These are phyloP conservation scores for Cephaloascus albidus DNA, from an alignment of 805 yeast species.

Conservation along the genomic window DNA sequence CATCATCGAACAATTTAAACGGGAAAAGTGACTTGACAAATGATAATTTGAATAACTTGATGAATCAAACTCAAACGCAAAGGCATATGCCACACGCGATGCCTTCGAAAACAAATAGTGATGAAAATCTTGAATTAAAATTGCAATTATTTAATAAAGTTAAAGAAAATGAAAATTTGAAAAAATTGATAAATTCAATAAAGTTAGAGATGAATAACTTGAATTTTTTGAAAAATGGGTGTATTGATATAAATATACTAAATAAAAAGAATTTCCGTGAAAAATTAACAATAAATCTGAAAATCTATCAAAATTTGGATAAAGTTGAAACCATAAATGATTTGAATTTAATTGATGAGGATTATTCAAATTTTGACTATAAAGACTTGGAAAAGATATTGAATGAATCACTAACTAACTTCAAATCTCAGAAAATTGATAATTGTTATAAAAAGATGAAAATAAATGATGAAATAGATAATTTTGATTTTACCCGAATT, in stretches of 20 bases:
- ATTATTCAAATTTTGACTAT: neutral
- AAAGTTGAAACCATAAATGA: conserved; percentile 28
- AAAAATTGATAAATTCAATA: conserved; percentile 27
- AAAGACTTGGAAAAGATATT: neutral
- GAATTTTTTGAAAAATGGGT: neutral
- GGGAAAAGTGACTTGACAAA: neutral
- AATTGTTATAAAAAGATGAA: neutral
- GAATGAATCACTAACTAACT: neutral
- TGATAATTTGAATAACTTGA: neutral
- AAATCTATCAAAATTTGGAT: conserved; percentile 24
- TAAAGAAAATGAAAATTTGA: conserved; percentile 32
- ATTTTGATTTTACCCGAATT: no score
- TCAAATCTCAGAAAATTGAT: neutral
- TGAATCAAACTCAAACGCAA: neutral
- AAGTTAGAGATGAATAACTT: conserved; percentile 23
- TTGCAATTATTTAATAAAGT: conserved; percentile 30
- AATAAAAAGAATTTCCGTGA: neutral
- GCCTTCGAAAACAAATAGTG: neutral
- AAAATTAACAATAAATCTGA: neutral
- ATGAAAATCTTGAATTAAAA: conserved; percentile 13
- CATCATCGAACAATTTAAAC: neutral
- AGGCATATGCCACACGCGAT: neutral
- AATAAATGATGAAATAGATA: neutral
- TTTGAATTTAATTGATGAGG: conserved; percentile 23
- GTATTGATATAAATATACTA: neutral